These are phyloP conservation scores for Serendipita sp. DNA, from an alignment of 768 basidiomycete species.

Conservation along the genomic window DNA sequence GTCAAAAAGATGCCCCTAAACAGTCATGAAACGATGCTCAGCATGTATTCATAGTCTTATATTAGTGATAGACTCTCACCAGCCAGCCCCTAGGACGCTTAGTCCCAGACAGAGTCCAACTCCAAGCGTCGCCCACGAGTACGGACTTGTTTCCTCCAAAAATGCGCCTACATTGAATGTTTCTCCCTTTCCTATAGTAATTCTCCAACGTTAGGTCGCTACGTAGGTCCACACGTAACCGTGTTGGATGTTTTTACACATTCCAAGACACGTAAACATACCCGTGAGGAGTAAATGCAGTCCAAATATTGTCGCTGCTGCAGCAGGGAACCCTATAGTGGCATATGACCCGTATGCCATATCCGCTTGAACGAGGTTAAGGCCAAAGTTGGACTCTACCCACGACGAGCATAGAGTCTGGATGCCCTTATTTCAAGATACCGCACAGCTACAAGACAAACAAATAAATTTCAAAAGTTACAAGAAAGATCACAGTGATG, in stretches of 20 bases:
- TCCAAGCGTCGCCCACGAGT: conserved; percentile 80
- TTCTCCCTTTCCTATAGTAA: conserved; percentile 56
- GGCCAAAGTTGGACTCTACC: no score
- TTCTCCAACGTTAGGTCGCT: background rate
- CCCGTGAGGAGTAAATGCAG: conserved; percentile 87
- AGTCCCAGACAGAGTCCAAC: conserved; percentile 87
- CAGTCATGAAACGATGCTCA: conserved; percentile 5
- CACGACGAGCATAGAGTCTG: no score
- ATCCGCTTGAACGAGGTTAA: background rate
- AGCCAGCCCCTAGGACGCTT: conserved; percentile 88
- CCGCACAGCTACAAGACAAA: no score
- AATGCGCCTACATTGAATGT: conserved; percentile 89
- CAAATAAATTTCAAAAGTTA: no score
- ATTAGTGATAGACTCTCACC: conserved; percentile 35
- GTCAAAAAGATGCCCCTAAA: conserved; percentile 94
- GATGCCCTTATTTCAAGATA: no score
- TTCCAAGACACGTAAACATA: conserved; percentile 20
- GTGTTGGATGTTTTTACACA: background rate
- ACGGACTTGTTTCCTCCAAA: conserved; percentile 87
- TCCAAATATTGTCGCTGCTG: conserved; percentile 46
- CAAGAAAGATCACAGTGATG: no score
- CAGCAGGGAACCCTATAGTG: conserved; percentile 29
- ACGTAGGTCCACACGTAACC: background rate
- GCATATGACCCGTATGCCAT: conserved; percentile 20
- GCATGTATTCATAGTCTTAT: background rate